Conservation (phyloP, 2,329 filamentous ascomycete genomes). For the Epichloe elymi region DNA sequence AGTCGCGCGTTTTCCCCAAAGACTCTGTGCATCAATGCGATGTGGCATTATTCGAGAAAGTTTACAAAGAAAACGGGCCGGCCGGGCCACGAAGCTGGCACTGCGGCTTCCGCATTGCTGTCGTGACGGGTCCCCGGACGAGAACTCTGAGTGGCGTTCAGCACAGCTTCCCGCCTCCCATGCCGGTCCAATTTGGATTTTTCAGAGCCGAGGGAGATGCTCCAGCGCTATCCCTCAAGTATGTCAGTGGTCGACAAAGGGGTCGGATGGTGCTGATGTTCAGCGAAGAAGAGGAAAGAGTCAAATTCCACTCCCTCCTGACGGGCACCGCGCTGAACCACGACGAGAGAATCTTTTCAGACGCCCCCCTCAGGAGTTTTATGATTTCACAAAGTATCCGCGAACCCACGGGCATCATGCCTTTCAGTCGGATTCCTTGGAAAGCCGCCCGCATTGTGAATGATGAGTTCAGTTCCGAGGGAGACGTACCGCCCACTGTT, state of each 20-base stretch:
- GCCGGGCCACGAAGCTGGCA: slow-evolving; percentile 61
- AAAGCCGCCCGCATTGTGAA: slow-evolving; percentile 61
- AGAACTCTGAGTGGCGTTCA: slow-evolving; percentile 68
- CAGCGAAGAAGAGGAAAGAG: slow-evolving; percentile 55
- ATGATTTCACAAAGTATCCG: slow-evolving; percentile 43
- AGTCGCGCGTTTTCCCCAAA: slow-evolving; percentile 59
- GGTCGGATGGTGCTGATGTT: slow-evolving; percentile 71
- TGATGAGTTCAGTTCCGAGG: slow-evolving; percentile 47
- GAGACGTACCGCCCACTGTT: slow-evolving; percentile 50
- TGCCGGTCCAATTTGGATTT: slow-evolving; percentile 67
- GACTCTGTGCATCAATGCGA: slow-evolving; percentile 61
- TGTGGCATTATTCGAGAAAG: slow-evolving; percentile 61
- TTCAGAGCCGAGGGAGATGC: slow-evolving; percentile 55
- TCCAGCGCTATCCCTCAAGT: slow-evolving; percentile 57
- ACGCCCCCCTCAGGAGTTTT: slow-evolving; percentile 53
- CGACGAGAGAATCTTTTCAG: slow-evolving; percentile 57
- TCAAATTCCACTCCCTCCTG: slow-evolving; percentile 57
- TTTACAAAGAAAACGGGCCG: slow-evolving; percentile 54
- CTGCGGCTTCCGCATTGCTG: slow-evolving; percentile 63
- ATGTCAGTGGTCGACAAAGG: slow-evolving; percentile 50
- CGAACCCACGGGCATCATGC: slow-evolving; percentile 34
- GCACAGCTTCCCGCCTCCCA: slow-evolving; percentile 50
- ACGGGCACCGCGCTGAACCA: slow-evolving; percentile 56
- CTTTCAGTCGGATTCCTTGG: slow-evolving; percentile 45
- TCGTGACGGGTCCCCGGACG: slow-evolving; percentile 64